These are phyloP conservation scores for Geotrichum klebahnii DNA, from an alignment of 1,139 yeast genomes.

Conservation along the genomic window DNA sequence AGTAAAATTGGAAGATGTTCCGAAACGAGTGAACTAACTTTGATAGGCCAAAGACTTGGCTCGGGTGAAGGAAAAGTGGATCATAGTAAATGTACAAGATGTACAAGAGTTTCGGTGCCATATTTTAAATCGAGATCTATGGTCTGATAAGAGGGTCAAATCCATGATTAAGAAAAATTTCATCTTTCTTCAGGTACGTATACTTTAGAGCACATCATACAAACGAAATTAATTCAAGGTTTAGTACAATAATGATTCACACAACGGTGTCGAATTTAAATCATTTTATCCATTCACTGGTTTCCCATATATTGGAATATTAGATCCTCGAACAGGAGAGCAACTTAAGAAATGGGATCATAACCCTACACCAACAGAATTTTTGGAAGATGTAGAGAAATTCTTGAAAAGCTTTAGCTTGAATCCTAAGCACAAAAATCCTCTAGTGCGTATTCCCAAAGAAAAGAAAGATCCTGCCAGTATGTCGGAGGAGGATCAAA, in stretches of 20 bases:
- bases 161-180: conserved; percentile 62
- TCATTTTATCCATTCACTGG: conserved; percentile 67
- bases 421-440: conserved; percentile 63
- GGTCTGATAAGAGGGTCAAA: conserved; percentile 73
- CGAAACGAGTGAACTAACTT: not conserved
- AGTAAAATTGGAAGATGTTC: not conserved
- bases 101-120: conserved; percentile 82
- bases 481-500: conserved; percentile 79
- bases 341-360: conserved; percentile 62
- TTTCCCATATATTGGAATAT: conserved; percentile 83
- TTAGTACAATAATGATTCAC: conserved; percentile 65
- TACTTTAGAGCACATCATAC: not conserved
- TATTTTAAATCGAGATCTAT: conserved; percentile 83
- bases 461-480: conserved; percentile 33
- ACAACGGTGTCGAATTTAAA: conserved; percentile 63
- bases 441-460: conserved; percentile 40
- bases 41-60: conserved; percentile 65
- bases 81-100: conserved; percentile 83
- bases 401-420: conserved; percentile 59
- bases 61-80: conserved; percentile 65
- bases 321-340: conserved; percentile 96
- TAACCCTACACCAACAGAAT: conserved; percentile 51
- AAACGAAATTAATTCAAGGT: not conserved
- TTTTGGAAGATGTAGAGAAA: conserved; percentile 50
- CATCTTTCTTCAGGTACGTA: conserved; percentile 50